A percentile compares a stretch with the other conserved stretches of the same genome.
Evolutionary conservation across 371 early-diverging fungal species (phyloP).

Genomic region (Parasitella parasitica): DNA sequence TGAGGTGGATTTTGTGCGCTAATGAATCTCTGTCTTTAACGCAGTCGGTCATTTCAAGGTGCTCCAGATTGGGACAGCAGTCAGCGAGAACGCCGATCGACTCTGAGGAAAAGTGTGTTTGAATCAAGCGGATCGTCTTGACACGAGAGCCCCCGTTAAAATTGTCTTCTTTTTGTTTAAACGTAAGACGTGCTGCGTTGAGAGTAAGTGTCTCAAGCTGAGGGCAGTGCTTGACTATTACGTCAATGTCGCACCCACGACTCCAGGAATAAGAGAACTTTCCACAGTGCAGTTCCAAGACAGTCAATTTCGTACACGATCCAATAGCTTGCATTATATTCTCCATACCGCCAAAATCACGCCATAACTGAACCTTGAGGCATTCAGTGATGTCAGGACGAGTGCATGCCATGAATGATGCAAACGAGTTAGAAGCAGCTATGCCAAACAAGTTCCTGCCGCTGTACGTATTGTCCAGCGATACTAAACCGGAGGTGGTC

Average conservation of each 20-base stretch:
- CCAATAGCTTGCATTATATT: background rate
- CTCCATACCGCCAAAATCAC: background rate
- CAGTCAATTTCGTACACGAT: background rate
- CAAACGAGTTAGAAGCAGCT: background rate
- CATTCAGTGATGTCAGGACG: background rate
- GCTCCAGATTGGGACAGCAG: slow-evolving; percentile 4
- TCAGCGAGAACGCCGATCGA: background rate
- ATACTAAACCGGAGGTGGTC: background rate
- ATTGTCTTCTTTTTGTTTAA: background rate
- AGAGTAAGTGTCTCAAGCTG: background rate
- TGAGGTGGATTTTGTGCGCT: background rate
- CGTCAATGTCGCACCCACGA: slow-evolving; percentile 12
- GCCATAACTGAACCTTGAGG: slow-evolving; percentile 4
- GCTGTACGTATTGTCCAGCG: background rate
- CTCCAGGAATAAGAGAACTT: slow-evolving; percentile 6
- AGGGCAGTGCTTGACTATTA: background rate
- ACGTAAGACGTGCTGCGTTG: background rate
- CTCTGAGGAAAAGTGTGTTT: slow-evolving; percentile 5
- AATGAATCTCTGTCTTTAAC: slow-evolving; percentile 7
- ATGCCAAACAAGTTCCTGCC: background rate
- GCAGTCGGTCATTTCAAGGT: background rate
- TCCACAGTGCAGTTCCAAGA: slow-evolving; percentile 7
- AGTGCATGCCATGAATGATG: slow-evolving; percentile 1
- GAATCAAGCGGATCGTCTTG: background rate
- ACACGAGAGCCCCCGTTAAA: background rate